Evolutionary conservation across 2,329 filamentous ascomycete species (phyloP).

Genomic region (Beauveria scarabaeidicola): DNA sequence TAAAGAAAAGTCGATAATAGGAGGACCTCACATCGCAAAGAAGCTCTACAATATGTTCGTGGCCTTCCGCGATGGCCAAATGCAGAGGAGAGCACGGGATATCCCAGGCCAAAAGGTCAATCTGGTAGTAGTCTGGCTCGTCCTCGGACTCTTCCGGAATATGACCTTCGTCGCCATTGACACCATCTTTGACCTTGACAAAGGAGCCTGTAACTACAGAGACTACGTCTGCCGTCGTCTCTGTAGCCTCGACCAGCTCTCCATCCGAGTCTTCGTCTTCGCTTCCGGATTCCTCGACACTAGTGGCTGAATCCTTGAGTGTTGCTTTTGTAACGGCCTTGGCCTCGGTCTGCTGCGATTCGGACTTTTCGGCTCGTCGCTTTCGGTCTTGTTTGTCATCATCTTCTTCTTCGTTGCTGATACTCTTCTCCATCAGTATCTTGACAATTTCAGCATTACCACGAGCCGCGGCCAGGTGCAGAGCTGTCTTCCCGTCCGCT

Average conservation of each 20-base stretch:
- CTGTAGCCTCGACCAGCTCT: slow-evolving; percentile 37
- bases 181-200: slow-evolving; percentile 52
- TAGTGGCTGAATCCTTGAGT: slow-evolving; percentile 13
- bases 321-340: slow-evolving; percentile 11
- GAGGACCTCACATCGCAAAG: slow-evolving; percentile 48
- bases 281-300: slow-evolving; percentile 27
- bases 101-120: slow-evolving; percentile 76
- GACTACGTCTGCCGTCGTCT: slow-evolving; percentile 41
- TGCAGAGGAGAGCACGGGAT: slow-evolving; percentile 65
- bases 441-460: slow-evolving; percentile 62
- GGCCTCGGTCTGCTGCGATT: slow-evolving; percentile 18
- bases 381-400: slow-evolving; percentile 47
- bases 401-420: slow-evolving; percentile 62
- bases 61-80: slow-evolving; percentile 66
- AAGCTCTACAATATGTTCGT: slow-evolving; percentile 57
- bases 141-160: slow-evolving; percentile 47
- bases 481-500: slow-evolving; percentile 69
- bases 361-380: slow-evolving; percentile 27
- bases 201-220: slow-evolving; percentile 63
- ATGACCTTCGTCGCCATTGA: slow-evolving; percentile 30
- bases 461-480: slow-evolving; percentile 71
- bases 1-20: not conserved
- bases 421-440: slow-evolving; percentile 64
- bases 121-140: slow-evolving; percentile 71
- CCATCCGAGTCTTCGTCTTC: slow-evolving; percentile 26